phyloP scores from a whole-genome alignment of 1,284 basidiomycete genomes.

The Anthracocystis walkeri region DNA sequence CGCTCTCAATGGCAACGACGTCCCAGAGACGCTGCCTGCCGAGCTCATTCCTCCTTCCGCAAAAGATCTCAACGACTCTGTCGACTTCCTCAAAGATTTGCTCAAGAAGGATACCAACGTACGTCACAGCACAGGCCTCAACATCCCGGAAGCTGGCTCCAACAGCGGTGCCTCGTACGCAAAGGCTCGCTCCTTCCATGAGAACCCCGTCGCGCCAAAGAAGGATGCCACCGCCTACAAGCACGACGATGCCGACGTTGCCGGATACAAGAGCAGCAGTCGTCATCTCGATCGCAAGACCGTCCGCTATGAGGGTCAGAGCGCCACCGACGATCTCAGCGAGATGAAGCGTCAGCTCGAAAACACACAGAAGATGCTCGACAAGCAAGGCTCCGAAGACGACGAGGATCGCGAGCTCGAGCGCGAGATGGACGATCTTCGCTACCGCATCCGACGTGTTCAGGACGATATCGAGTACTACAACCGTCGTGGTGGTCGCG shows the following conservation, averaged over 20 bases:
- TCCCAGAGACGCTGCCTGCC: conserved; percentile 85
- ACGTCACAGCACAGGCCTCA: conserved; percentile 71
- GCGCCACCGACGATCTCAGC: conserved; percentile 77
- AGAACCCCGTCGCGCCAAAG: conserved; percentile 73
- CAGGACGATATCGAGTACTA: conserved; percentile 94
- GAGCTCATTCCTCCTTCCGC: conserved; percentile 94
- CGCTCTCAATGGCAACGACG: conserved; percentile 82
- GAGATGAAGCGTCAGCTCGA: conserved; percentile 89
- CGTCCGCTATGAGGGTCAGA: conserved; percentile 81
- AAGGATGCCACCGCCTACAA: conserved; percentile 94
- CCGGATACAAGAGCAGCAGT: conserved; percentile 83
- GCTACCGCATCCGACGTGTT: conserved; percentile 85
- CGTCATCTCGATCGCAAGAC: conserved; percentile 89
- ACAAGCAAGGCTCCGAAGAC: conserved; percentile 82
- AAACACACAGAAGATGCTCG: conserved; percentile 84
- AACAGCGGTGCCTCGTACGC: conserved; percentile 71
- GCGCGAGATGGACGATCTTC: conserved; percentile 87
- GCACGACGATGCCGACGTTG: conserved; percentile 76
- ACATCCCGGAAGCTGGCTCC: conserved; percentile 67
- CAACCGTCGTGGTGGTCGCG: conserved; percentile 80
- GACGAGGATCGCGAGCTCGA: conserved; percentile 79
- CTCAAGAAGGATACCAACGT: conserved; percentile 81
- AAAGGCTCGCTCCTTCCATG: conserved; percentile 78
- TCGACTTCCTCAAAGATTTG: conserved; percentile 89
- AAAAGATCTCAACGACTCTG: conserved; percentile 88